Base-by-base conservation (phyloP, 148 eudicot species). In the Chenopodium quinoa region DNA sequence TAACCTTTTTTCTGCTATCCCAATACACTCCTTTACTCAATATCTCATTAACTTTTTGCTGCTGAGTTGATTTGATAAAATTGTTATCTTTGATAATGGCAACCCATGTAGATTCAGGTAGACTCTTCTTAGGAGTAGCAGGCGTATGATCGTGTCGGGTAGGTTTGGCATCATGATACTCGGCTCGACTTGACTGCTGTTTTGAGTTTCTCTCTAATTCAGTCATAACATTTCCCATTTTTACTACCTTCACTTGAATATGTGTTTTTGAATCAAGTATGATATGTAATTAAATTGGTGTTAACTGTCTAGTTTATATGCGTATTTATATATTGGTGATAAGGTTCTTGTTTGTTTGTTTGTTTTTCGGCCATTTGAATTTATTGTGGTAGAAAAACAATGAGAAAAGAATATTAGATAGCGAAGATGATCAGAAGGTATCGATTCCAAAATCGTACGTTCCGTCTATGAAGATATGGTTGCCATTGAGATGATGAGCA, bases 21-120 rank as follows among this genome's bases (percentile, higher is more conserved):
- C 89, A 84, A 81, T 79, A 90, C 8, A 89, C 89, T 16, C 95
- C 93, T 73, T 79, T 65, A 46, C 81, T 16, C 60, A 92, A 85
- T 75, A 86, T 88, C 37, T 89, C 62, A 72, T 71, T 84, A 9
- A 90, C 75, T 73, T 65, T 34, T 34, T 34, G 40, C 40, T 34
- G 40, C 40, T 4, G 40, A 34, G 40, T 6, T 34, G 5, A 34
- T 3, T 34, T 4, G 40, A 4, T 34, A 34, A 0, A 3, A 34
- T 4, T 34, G 68, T 48, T 50, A 50, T 89, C 86, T 62, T 82
- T 89, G 79, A 88, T 22, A 68, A 90, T 86, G 71, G 84, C 82
- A 76, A 85, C 88, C 80, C 40, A 86, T 40, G 44, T 40, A 40
- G 44, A 5, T 0, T 5, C 44, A 40, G 44, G 6, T 40, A 7